Evolutionary conservation across 805 yeast genomes (phyloP).

Genomic region (Starmerella davenportii): DNA sequence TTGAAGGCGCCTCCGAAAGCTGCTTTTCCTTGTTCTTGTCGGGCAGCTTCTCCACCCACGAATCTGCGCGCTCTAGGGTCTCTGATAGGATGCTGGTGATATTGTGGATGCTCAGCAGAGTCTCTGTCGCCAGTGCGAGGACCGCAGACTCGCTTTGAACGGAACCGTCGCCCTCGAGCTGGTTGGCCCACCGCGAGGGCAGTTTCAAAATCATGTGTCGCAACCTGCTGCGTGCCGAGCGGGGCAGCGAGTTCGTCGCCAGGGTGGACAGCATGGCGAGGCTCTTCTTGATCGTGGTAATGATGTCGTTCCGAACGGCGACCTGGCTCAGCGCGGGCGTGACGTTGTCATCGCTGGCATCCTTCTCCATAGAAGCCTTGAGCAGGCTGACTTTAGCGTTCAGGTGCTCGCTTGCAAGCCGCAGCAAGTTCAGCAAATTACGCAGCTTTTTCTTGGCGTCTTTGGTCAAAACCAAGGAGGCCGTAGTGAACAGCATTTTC

Average conservation of each 20-base stretch:
- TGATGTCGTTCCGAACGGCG: slow-evolving; percentile 57
- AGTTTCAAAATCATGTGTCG: slow-evolving; percentile 58
- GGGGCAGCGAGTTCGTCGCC: slow-evolving; percentile 57
- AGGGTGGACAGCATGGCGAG: slow-evolving; percentile 72
- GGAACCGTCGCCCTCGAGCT: slow-evolving; percentile 16
- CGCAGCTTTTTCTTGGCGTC: slow-evolving; percentile 14
- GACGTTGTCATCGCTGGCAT: slow-evolving; percentile 13
- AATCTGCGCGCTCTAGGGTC: slow-evolving; percentile 67
- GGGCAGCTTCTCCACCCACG: slow-evolving; percentile 36
- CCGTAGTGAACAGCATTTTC: slow-evolving; percentile 21
- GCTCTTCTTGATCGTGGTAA: slow-evolving; percentile 75
- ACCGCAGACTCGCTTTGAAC: slow-evolving; percentile 43
- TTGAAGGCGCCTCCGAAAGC: too few relatives aligned
- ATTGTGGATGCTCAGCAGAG: slow-evolving; percentile 68
- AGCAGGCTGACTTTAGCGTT: slow-evolving; percentile 15
- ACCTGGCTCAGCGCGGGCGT: slow-evolving; percentile 18
- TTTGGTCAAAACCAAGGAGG: slow-evolving; percentile 28
- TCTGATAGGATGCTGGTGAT: slow-evolving; percentile 73
- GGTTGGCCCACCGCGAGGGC: slow-evolving; percentile 54
- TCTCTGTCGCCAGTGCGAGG: slow-evolving; percentile 69
- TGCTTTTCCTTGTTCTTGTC: not conserved
- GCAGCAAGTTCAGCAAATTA: slow-evolving; percentile 11
- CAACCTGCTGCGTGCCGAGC: slow-evolving; percentile 62
- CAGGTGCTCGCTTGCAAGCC: slow-evolving; percentile 15
- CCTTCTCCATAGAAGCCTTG: slow-evolving; percentile 15